phyloP scores from a whole-genome alignment of 495 filamentous ascomycete species.

The Annulohypoxylon maeteangense region DNA sequence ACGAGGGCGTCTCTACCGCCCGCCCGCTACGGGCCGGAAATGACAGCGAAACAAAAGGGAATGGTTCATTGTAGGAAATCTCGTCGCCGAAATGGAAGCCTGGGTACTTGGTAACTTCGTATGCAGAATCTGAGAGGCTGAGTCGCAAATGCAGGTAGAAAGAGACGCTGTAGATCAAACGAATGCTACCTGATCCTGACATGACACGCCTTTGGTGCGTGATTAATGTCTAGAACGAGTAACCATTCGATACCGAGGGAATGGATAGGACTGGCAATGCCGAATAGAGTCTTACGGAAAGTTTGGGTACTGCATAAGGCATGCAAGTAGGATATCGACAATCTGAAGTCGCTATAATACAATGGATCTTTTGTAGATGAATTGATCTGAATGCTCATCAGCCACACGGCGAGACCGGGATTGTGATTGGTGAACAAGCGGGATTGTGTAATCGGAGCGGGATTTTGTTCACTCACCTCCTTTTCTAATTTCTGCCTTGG shows the following conservation, averaged over 20 bases:
- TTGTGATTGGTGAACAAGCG: slow-evolving; percentile 38
- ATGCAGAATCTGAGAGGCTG: slow-evolving; percentile 8
- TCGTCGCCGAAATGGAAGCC: slow-evolving; percentile 8
- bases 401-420: slow-evolving; percentile 38
- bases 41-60: slow-evolving; percentile 2
- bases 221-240: slow-evolving; percentile 23
- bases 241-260: slow-evolving; percentile 25
- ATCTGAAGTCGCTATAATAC: slow-evolving; percentile 23
- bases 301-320: neutral
- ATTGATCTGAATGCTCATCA: slow-evolving; percentile 29
- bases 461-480: slow-evolving; percentile 14
- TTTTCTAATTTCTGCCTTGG: slow-evolving; percentile 39
- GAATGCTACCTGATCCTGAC: slow-evolving; percentile 12
- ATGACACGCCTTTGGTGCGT: slow-evolving; percentile 26
- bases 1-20: slow-evolving; percentile 5
- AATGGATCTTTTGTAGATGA: neutral
- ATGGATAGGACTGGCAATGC: slow-evolving; percentile 37
- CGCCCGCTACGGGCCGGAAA: slow-evolving; percentile 6
- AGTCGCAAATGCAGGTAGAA: slow-evolving; percentile 20
- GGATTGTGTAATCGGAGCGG: slow-evolving; percentile 22
- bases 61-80: neutral
- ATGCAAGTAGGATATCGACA: slow-evolving; percentile 8
- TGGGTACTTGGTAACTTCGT: slow-evolving; percentile 6
- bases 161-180: slow-evolving; percentile 24
- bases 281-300: slow-evolving; percentile 24